These are phyloP conservation scores for Dittrichia graveolens DNA, from an alignment of 129 eudicot genomes.

Conservation along the genomic window DNA sequence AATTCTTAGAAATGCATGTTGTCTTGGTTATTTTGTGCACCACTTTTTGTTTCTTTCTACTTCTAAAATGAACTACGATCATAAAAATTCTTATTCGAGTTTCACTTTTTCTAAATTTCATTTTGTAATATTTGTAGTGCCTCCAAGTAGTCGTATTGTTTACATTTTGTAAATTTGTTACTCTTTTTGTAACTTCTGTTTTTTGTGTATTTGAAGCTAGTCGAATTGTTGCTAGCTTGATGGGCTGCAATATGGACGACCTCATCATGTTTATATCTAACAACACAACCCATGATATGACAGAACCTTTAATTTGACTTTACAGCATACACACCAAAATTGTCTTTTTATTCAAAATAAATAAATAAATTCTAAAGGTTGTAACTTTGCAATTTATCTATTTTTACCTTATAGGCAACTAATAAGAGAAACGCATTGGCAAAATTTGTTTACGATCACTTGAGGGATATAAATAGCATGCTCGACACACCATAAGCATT, in stretches of 20 bases:
- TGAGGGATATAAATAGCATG: constrained; percentile 44
- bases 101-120: too few species aligned
- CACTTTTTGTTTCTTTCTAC: neutral
- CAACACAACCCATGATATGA: constrained; percentile 45
- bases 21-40: neutral
- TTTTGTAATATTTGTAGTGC: too few species aligned
- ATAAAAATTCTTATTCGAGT: too few species aligned
- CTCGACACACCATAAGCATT: constrained; percentile 79
- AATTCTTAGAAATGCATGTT: neutral
- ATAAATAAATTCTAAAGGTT: neutral
- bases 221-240: too few species aligned
- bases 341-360: constrained; percentile 2
- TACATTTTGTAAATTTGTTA: too few species aligned
- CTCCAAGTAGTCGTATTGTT: too few species aligned
- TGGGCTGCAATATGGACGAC: too few species aligned
- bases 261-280: constrained; percentile 63
- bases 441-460: constrained; percentile 76
- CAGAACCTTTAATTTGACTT: constrained; percentile 61
- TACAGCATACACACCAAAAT: constrained; percentile 65
- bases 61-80: neutral
- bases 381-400: neutral
- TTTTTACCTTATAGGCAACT: constrained; percentile 57
- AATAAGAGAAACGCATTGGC: constrained; percentile 90
- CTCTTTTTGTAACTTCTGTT: too few species aligned
- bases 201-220: too few species aligned